Conservation (phyloP, 2,329 filamentous ascomycete genomes). For the Fusarium sp. region DNA sequence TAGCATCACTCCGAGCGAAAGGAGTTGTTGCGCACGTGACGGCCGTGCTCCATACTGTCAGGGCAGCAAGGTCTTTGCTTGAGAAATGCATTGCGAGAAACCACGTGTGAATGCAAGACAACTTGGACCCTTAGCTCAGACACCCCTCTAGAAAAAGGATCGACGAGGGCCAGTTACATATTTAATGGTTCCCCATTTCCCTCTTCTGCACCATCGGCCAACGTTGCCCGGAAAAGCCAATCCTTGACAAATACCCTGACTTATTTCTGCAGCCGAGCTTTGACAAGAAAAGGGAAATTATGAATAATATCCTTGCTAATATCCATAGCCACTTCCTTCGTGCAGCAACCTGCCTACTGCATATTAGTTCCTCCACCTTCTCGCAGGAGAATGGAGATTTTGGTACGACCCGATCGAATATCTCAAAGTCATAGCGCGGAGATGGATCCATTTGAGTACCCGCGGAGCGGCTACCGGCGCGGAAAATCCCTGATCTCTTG, state of each 20-base stretch:
- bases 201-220: background rate
- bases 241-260: background rate
- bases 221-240: background rate
- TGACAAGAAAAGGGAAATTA: background rate
- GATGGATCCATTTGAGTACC: slow-evolving; percentile 6
- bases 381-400: background rate
- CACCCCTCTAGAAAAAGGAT: background rate
- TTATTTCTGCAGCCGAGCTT: background rate
- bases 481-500: background rate
- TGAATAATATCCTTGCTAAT: background rate
- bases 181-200: slow-evolving; percentile 26
- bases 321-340: slow-evolving; percentile 1
- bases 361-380: slow-evolving; percentile 6
- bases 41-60: slow-evolving; percentile 44
- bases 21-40: slow-evolving; percentile 38
- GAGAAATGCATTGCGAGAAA: slow-evolving; percentile 25
- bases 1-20: slow-evolving; percentile 22
- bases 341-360: background rate
- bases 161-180: slow-evolving; percentile 18
- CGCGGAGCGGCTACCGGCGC: background rate
- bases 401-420: slow-evolving; percentile 1
- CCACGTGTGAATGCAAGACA: background rate
- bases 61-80: slow-evolving; percentile 46
- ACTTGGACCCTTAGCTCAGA: background rate
- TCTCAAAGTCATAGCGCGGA: slow-evolving; percentile 1